Evolutionary conservation across 2,329 filamentous ascomycete species (phyloP), one percentile per base, ranked within the genome.

Genomic region (Colletotrichum sp.): DNA sequence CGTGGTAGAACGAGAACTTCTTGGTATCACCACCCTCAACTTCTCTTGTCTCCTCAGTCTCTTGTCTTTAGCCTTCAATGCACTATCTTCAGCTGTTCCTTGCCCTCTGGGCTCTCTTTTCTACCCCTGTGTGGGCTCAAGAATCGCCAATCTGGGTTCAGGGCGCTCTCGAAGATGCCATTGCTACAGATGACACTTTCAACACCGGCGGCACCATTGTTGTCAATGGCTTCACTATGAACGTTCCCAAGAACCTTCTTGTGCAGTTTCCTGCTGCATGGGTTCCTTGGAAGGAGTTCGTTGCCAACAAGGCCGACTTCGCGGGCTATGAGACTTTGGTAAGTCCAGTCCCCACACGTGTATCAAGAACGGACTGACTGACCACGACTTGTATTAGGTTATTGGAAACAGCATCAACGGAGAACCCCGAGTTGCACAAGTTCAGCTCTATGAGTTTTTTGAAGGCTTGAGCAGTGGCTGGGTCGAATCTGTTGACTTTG

Each of bases 181-280:
- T 81, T 1, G 81, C 80, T 4, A 78, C 80, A 8, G 83, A 84
- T 65, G 79, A 82, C n/a, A 76, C 81, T 3, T 86, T 82, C 81
- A 90, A 90, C 77, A 83, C 84, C 8, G 88, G 88, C 24, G 88
- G 88, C 10, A 81, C 81, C 16, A 85, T 90, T 18, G 80, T 80
- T 0, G 85, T 90, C 66, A 88, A 87, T 63, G 87, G 87, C 0
- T 88, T 85, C 78, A 82, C 78, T 18, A 85, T 90, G 62, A 83
- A 80, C 12, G 86, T 90, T 4, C 88, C 88, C 5, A 84, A 89
- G 80, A 90, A 90, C 75, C 77, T 89, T 28, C 84, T 89, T 10
- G 87, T 89, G 5, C 85, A 88, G 66, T 89, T 90, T 55, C 88
- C 88, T 0, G 86, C 85, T 5, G 84, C 85, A 15, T 88, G 84